Base-by-base conservation (phyloP, 352 stramenopile species). In the Phytophthora litchii region DNA sequence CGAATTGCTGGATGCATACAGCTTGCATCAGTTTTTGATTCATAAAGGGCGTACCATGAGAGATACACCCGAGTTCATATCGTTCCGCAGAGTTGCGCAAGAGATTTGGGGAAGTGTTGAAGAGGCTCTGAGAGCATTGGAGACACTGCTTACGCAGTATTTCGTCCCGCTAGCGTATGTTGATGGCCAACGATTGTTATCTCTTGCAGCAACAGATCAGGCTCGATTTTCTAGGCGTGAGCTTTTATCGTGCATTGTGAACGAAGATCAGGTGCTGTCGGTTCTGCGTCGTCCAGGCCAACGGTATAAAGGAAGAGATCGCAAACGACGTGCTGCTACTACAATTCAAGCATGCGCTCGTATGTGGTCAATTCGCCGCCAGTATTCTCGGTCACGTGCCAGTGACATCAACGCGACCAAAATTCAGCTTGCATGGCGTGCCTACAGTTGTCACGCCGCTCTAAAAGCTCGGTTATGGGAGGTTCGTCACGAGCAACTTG, bases 21-120 rank as follows among this genome's bases (percentile, higher is more conserved):
- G 79, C 20, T 64, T 96, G 14, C 86, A 97, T 42, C 83, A 96
- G 46, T 96, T 97, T 61, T 77, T 94, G 54, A 96, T 97, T 56
- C 86, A 92, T 57, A 89, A 96, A 48, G 91, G 89, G 2, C 64
- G 73, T 11, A 78, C 80, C 5, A 80, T 96, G 65, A 75, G 83
- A 31, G 78, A 94, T 16, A 94, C 87, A 20, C 84, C 88, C 43
- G 90, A 97, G 59, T 97, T 97, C 54, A 62, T 92, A 23, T 92
- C 83, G 17, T 95, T 96, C 64, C 66, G 80, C 29, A 71, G 86
- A n/a, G 78, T 86, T 21, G 81, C 70, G n/a, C 78, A 92, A 40
- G 72, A 94, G 42, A 54, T 89, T 37, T 97, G 89, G 88, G 88
- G 88, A 4, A 80, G 70, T 45, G 77, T 97, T 13, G 79, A 91